Base-by-base conservation (phyloP, 2,329 filamentous ascomycete genomes). In the Pseudopithomyces maydicus region DNA sequence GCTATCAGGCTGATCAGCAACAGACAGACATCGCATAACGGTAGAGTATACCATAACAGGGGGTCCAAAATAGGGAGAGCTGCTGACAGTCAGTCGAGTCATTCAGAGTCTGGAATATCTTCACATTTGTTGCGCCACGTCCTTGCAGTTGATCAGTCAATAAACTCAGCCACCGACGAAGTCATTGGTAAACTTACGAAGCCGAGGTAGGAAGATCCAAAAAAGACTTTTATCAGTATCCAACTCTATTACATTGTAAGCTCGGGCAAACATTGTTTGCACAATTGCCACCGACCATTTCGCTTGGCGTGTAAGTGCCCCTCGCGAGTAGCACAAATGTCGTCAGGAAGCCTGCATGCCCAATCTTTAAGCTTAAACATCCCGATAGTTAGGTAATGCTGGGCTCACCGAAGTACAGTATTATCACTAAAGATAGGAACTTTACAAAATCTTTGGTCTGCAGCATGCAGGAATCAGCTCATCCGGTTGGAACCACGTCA, bases 391-490 rank as follows among this genome's bases (percentile, higher is more conserved):
- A 42, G 26, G 43, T 51, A 47, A 32, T 36, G 42, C 33, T 49
- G 23, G 15, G 14, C 61, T 29, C 69, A 86, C 84, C 91, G 46
- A 95, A 79, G 72, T 96, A 97, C 51, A 96, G 79, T 52, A 96
- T 89, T 46, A 91, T 80, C 42, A 96, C 90, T 23, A 94, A 82
- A 1, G 91, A 89, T 54, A 86, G 72, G 58, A 95, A 96, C 69
- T 93, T 93, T 74, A 93, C 76, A 72, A 97, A 97, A 72, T 96
- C 92, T 75, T 93, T 94, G 38, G 90, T 86, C 85, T 86, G 51
- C 20, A 36, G 6, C 20, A 45, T 15, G 20, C 29, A 14, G 17
- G 14, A 15, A 44, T 69, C 53, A 54, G 59, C 54, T 20, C 15
- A 22, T 19, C 33, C 10, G 19, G 41, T 26, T 11, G 36, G 14